phyloP scores from a whole-genome alignment of 176 grass and related monocot species.

The Oryza meyeriana region DNA sequence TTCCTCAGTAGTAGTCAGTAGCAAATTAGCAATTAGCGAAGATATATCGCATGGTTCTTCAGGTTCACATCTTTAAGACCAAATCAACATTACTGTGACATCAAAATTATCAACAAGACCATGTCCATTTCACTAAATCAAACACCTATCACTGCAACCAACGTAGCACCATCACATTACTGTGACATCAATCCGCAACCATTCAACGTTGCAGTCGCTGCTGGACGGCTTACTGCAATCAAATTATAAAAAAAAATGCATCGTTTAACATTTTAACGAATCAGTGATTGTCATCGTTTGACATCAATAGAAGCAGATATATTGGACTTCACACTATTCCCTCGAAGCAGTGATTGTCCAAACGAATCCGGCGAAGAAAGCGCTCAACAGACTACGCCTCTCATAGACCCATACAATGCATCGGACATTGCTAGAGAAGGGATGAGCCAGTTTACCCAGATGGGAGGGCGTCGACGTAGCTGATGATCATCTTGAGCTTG shows the following conservation, averaged over 20 bases:
- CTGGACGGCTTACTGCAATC: neutral
- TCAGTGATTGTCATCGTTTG: no score
- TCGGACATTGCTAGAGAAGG: no score
- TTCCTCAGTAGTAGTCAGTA: no score
- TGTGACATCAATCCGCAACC: neutral
- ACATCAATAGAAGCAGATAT: neutral
- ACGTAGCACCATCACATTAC: neutral
- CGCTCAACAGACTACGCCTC: conserved; percentile 3
- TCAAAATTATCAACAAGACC: neutral
- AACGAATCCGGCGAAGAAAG: neutral
- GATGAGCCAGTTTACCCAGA: conserved; percentile 49
- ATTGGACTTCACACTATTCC: neutral
- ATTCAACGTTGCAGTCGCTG: neutral
- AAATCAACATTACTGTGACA: neutral
- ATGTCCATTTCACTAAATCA: neutral
- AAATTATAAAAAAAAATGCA: no score
- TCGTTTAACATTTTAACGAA: no score
- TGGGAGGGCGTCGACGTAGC: conserved; percentile 75
- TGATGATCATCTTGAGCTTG: conserved; percentile 85
- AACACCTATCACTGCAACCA: neutral
- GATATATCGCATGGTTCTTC: neutral
- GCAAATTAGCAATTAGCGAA: no score
- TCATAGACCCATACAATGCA: neutral
- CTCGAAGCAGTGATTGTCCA: neutral
- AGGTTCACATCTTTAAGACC: neutral